phyloP scores from a whole-genome alignment of 164 flowering plant genomes.

The Stephania cephalantha region DNA sequence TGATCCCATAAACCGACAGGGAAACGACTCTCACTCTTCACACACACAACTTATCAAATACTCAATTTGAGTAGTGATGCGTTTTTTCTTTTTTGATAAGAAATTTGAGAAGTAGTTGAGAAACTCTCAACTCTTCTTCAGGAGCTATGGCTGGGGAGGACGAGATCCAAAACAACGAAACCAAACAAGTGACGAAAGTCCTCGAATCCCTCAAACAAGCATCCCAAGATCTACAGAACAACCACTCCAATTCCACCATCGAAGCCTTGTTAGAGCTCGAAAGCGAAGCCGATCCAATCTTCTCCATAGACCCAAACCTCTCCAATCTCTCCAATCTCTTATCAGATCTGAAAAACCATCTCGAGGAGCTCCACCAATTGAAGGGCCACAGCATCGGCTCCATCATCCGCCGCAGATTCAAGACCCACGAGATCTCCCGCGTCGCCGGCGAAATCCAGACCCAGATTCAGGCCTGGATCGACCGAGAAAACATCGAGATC shows the following conservation, averaged over 20 bases:
- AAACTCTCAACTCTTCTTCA: background rate
- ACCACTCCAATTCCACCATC: conserved; percentile 34
- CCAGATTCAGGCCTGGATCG: conserved; percentile 85
- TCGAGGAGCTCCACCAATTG: conserved; percentile 22
- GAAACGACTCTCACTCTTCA: too few relatives aligned
- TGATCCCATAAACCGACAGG: background rate
- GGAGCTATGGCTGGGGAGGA: background rate
- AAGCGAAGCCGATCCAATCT: conserved; percentile 33
- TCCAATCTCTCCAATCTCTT: conserved; percentile 42
- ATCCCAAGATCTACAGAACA: conserved; percentile 47
- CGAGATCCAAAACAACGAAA: conserved; percentile 8
- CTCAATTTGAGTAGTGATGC: too few relatives aligned
- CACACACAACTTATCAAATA: too few relatives aligned
- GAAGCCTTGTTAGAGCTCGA: conserved; percentile 63
- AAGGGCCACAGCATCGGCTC: conserved; percentile 30
- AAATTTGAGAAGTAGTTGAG: background rate
- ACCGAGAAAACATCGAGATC: conserved; percentile 50
- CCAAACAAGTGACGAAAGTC: conserved; percentile 38
- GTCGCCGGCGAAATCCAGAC: conserved; percentile 60
- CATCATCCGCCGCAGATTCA: conserved; percentile 48
- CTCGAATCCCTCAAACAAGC: conserved; percentile 71
- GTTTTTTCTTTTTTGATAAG: too few relatives aligned
- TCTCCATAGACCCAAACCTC: conserved; percentile 63
- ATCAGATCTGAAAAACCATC: conserved; percentile 34
- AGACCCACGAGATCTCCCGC: conserved; percentile 55